These are phyloP conservation scores for Hanseniaspora vineae DNA, from an alignment of 805 yeast genomes.

Conservation along the genomic window DNA sequence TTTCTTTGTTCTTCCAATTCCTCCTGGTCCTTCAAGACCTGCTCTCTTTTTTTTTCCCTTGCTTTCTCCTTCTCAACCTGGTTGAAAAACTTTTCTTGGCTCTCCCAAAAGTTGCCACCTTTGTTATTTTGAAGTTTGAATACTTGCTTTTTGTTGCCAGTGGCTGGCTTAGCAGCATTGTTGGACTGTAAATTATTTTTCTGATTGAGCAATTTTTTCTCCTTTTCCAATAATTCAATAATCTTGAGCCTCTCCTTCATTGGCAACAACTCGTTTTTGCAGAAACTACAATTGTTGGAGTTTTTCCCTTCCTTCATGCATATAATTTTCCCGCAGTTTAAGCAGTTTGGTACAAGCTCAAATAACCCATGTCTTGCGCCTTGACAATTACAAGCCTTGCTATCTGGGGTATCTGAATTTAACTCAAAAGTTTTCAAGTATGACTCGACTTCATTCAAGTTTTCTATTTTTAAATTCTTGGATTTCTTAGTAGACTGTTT, in stretches of 20 bases:
- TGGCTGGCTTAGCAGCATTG: neutral
- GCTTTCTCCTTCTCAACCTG: conserved; percentile 38
- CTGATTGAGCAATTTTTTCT: conserved; percentile 26
- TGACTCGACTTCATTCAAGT: conserved; percentile 52
- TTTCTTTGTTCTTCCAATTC: conserved; percentile 28
- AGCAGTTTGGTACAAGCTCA: conserved; percentile 84
- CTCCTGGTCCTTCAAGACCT: conserved; percentile 14
- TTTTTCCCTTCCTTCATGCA: conserved; percentile 70
- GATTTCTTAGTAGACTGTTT: too few species aligned
- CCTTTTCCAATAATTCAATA: conserved; percentile 36
- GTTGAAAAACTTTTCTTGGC: conserved; percentile 54
- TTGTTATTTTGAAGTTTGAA: conserved; percentile 48
- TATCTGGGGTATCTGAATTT: conserved; percentile 11
- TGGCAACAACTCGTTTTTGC: conserved; percentile 57
- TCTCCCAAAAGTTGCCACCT: conserved; percentile 51
- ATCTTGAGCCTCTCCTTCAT: conserved; percentile 50
- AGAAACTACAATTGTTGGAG: conserved; percentile 75
- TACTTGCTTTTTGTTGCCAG: conserved; percentile 23
- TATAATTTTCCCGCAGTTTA: conserved; percentile 87
- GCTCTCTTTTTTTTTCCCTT: conserved; percentile 22
- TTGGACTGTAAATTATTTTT: conserved; percentile 7
- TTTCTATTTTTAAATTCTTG: conserved; percentile 27
- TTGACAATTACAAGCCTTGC: conserved; percentile 57
- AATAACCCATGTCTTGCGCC: conserved; percentile 81
- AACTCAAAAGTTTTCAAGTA: conserved; percentile 43